These are phyloP conservation scores for Amanita fuliginea DNA, from an alignment of 768 basidiomycete species.

Conservation along the genomic window DNA sequence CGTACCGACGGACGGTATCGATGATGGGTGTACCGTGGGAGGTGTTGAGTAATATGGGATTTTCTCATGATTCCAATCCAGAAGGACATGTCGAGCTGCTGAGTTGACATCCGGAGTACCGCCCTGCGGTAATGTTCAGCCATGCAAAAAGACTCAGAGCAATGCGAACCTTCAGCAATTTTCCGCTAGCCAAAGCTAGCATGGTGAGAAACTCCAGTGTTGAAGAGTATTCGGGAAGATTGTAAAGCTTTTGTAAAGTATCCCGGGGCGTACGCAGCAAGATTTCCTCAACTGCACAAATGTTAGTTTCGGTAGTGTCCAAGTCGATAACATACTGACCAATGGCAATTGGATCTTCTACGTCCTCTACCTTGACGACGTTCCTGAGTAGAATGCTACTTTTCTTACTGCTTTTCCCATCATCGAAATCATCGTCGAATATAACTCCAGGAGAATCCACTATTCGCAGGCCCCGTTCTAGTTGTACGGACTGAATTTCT, in stretches of 20 bases:
- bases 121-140: conserved; percentile 35
- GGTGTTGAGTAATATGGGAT: conserved; percentile 84
- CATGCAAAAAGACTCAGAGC: not conserved
- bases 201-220: conserved; percentile 84
- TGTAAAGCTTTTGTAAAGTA: conserved; percentile 79
- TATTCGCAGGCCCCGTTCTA: conserved; percentile 87
- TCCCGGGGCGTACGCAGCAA: conserved; percentile 55
- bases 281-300: conserved; percentile 72
- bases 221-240: conserved; percentile 61
- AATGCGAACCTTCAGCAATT: conserved; percentile 61
- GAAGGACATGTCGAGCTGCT: conserved; percentile 71
- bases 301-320: not conserved
- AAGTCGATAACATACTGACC: conserved; percentile 33
- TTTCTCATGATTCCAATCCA: conserved; percentile 95
- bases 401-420: conserved; percentile 35
- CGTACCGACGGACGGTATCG: conserved; percentile 44
- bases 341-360: conserved; percentile 83
- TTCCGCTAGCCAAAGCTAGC: conserved; percentile 73
- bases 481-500: conserved; percentile 80
- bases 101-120: conserved; percentile 84
- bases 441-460: conserved; percentile 98
- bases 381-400: conserved; percentile 72
- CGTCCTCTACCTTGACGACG: conserved; percentile 82
- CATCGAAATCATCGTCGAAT: conserved; percentile 59
- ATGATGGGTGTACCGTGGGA: conserved; percentile 68